phyloP scores from a whole-genome alignment of 1,139 yeast genomes.

The Candida pseudoviswanathii region DNA sequence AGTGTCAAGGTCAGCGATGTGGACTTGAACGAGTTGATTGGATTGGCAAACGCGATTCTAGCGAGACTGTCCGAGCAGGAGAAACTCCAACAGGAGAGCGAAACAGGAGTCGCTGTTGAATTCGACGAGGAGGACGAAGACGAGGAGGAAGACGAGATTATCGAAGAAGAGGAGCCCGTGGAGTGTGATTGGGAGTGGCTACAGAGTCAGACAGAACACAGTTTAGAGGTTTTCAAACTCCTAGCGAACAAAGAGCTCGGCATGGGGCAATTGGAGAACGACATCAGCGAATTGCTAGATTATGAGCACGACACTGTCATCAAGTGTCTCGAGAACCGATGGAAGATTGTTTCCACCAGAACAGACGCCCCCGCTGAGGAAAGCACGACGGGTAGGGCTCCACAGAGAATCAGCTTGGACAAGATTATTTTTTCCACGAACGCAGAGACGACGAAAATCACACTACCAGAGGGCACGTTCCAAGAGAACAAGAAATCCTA shows the following conservation, averaged over 20 bases:
- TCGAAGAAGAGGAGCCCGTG: constrained; percentile 15
- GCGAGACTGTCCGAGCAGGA: constrained; percentile 33
- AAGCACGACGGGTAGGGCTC: constrained; percentile 36
- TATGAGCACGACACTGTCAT: constrained; percentile 51
- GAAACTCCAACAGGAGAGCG: constrained; percentile 18
- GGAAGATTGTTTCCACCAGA: constrained; percentile 57
- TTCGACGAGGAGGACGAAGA: constrained; percentile 24
- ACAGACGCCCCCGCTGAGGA: constrained; percentile 37
- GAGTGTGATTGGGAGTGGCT: constrained; percentile 12
- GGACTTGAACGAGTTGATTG: constrained; percentile 55
- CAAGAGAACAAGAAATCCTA: constrained; percentile 73
- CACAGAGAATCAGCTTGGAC: constrained; percentile 64
- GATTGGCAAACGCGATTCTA: constrained; percentile 54
- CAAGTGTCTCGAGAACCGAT: constrained; percentile 52
- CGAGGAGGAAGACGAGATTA: constrained; percentile 25
- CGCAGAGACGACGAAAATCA: constrained; percentile 66
- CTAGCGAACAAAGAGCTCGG: constrained; percentile 25
- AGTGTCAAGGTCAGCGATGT: constrained; percentile 46
- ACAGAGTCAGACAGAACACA: neutral
- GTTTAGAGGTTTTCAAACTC: constrained; percentile 16
- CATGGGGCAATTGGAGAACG: constrained; percentile 51
- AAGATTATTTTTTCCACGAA: constrained; percentile 64
- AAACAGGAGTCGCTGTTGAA: constrained; percentile 27
- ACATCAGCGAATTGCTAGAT: constrained; percentile 52
- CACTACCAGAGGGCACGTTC: constrained; percentile 81